These are phyloP conservation scores for Acacia melanoxylon DNA, from an alignment of 306 rosid genomes.

Conservation along the genomic window DNA sequence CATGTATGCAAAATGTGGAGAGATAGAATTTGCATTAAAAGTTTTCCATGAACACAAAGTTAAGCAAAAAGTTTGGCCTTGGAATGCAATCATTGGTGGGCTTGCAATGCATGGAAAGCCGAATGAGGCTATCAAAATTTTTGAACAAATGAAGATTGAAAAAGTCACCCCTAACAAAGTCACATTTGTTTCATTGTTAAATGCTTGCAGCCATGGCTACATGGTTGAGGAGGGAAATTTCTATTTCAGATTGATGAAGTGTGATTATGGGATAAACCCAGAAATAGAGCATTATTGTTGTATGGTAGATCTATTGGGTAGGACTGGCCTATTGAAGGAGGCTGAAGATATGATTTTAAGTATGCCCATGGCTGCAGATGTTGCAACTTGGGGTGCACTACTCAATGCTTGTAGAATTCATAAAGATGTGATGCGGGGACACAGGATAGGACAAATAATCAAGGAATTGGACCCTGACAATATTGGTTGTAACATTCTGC, in stretches of 20 bases:
- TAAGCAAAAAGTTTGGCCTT: slow-evolving; percentile 59
- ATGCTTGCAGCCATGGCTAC: slow-evolving; percentile 75
- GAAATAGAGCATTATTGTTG: slow-evolving; percentile 58
- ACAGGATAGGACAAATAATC: slow-evolving; percentile 54
- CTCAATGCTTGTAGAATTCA: slow-evolving; percentile 66
- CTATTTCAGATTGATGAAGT: slow-evolving; percentile 46
- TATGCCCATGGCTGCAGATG: slow-evolving; percentile 55
- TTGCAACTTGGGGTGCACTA: slow-evolving; percentile 58
- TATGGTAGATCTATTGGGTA: slow-evolving; percentile 57
- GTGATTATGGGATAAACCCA: slow-evolving; percentile 46
- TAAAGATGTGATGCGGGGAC: slow-evolving; percentile 58
- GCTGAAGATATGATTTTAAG: slow-evolving; percentile 47
- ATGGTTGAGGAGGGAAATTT: slow-evolving; percentile 55
- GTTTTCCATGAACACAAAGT: slow-evolving; percentile 40
- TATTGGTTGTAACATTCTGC: slow-evolving; percentile 57
- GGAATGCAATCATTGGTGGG: slow-evolving; percentile 85
- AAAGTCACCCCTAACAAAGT: slow-evolving; percentile 59
- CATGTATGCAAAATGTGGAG: slow-evolving; percentile 28
- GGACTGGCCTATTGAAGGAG: slow-evolving; percentile 56
- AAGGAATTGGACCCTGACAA: slow-evolving; percentile 52
- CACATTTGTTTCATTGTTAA: slow-evolving; percentile 61
- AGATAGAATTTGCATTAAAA: slow-evolving; percentile 37
- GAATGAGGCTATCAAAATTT: slow-evolving; percentile 47
- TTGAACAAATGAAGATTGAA: slow-evolving; percentile 57
- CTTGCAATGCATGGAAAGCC: slow-evolving; percentile 74